Percentiles rank a stretch among this genome's conserved stretches.
phyloP scores from a whole-genome alignment of 1,284 basidiomycete species.

The Rugosomyces carneus region DNA sequence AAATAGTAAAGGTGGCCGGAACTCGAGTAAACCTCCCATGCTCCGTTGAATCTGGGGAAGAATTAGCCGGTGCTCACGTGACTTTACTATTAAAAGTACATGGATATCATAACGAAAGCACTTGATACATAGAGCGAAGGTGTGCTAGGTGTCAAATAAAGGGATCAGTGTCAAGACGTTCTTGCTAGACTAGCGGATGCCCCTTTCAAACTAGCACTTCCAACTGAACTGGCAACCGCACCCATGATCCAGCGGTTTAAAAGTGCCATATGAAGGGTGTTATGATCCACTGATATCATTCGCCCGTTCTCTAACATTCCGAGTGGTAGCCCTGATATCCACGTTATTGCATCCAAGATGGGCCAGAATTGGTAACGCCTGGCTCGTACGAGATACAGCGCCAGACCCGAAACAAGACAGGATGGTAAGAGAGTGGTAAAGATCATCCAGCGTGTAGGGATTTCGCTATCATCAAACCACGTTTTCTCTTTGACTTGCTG shows the following conservation, averaged over 20 bases:
- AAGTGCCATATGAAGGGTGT: not conserved
- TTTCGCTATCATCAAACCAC: not conserved
- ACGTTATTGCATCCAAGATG: not conserved
- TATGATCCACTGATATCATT: not conserved
- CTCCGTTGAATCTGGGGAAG: not conserved
- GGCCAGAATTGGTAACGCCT: not conserved
- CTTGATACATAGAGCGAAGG: too few relatives aligned
- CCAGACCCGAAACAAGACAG: not conserved
- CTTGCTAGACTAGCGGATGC: too few relatives aligned
- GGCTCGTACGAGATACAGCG: not conserved
- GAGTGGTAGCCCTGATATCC: not conserved
- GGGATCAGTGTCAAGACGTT: too few relatives aligned
- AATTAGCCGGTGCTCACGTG: not conserved
- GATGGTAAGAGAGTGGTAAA: not conserved
- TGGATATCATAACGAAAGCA: too few relatives aligned
- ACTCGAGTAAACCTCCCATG: too few relatives aligned
- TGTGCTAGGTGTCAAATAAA: too few relatives aligned
- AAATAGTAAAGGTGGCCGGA: not conserved
- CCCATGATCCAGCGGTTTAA: not conserved
- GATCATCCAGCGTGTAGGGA: not conserved
- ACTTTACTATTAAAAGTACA: too few relatives aligned
- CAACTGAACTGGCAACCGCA: not conserved
- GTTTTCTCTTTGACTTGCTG: not conserved
- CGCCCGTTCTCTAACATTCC: not conserved
- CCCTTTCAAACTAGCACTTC: not conserved